Evolutionary conservation across 257 asterid genomes (phyloP).

Genomic region (Nicotiana otophora): DNA sequence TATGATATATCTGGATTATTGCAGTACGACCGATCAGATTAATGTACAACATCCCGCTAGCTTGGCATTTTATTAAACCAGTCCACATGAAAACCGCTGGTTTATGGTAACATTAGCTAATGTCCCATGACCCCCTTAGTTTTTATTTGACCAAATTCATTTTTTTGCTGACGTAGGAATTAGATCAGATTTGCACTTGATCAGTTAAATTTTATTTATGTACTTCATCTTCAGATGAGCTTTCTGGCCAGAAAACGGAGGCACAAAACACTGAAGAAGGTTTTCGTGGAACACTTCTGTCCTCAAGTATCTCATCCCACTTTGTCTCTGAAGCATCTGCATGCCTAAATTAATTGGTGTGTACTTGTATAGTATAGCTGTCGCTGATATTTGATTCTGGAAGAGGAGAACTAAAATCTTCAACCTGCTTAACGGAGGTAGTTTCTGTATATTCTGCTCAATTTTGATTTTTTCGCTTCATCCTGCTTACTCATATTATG

Average conservation of each 20-base stretch:
- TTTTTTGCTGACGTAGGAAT: background rate
- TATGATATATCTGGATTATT: background rate
- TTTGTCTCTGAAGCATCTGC: slow-evolving; percentile 49
- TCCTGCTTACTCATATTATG: background rate
- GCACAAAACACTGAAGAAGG: slow-evolving; percentile 63
- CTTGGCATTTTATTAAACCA: background rate
- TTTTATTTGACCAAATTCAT: background rate
- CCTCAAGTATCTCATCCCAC: slow-evolving; percentile 66
- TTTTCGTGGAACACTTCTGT: slow-evolving; percentile 90
- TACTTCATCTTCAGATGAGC: slow-evolving; percentile 62
- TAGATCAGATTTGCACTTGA: background rate
- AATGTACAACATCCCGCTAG: background rate
- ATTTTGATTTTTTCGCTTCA: background rate
- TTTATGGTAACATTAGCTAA: background rate
- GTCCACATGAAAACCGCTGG: background rate
- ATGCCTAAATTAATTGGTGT: slow-evolving; percentile 40
- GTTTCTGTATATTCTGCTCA: slow-evolving; percentile 4
- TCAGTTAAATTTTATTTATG: background rate
- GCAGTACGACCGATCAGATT: background rate
- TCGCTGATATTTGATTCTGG: slow-evolving; percentile 2
- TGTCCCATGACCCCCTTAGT: background rate
- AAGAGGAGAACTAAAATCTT: background rate
- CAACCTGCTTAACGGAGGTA: background rate
- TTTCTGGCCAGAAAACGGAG: slow-evolving; percentile 60
- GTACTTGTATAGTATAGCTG: background rate